Evolutionary conservation across 2,329 filamentous ascomycete genomes (phyloP).

Genomic region (Chalaropsis ovoidea): DNA sequence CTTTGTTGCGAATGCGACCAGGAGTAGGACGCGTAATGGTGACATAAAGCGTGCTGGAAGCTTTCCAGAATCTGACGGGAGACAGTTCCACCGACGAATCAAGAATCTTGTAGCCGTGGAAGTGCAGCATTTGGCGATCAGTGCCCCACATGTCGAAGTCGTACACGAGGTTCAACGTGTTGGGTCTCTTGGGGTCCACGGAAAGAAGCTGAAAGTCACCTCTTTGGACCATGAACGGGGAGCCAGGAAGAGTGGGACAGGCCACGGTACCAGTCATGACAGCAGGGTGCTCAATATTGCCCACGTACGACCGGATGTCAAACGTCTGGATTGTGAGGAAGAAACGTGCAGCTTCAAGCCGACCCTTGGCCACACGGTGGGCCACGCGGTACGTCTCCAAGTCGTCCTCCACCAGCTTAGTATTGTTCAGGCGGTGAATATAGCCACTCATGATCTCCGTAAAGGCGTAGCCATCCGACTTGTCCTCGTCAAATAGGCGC

Average conservation of each 20-base stretch:
- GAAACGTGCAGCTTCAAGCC: constrained; percentile 47
- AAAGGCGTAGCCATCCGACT: constrained; percentile 47
- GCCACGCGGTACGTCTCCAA: constrained; percentile 45
- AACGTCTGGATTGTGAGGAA: constrained; percentile 50
- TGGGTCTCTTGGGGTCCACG: constrained; percentile 43
- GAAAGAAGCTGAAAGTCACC: constrained; percentile 50
- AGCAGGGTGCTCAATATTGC: constrained; percentile 41
- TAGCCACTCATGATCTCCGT: constrained; percentile 56
- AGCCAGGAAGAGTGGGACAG: constrained; percentile 44
- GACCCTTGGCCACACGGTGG: constrained; percentile 42
- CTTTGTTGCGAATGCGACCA: constrained; percentile 28
- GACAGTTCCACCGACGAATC: constrained; percentile 50
- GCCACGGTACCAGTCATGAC: constrained; percentile 51
- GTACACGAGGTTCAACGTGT: constrained; percentile 51
- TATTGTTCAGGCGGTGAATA: constrained; percentile 40
- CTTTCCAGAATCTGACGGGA: constrained; percentile 48
- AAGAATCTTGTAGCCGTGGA: constrained; percentile 54
- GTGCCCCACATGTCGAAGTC: constrained; percentile 50
- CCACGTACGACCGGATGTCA: constrained; percentile 41
- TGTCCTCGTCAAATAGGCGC: constrained; percentile 35
- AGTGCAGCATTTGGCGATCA: constrained; percentile 43
- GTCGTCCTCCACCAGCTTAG: constrained; percentile 36
- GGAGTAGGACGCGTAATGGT: constrained; percentile 40
- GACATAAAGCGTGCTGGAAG: constrained; percentile 53
- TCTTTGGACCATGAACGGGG: constrained; percentile 50